Evolutionary conservation across 2,329 filamentous ascomycete genomes (phyloP).

Genomic region (Pezicula radicicola): DNA sequence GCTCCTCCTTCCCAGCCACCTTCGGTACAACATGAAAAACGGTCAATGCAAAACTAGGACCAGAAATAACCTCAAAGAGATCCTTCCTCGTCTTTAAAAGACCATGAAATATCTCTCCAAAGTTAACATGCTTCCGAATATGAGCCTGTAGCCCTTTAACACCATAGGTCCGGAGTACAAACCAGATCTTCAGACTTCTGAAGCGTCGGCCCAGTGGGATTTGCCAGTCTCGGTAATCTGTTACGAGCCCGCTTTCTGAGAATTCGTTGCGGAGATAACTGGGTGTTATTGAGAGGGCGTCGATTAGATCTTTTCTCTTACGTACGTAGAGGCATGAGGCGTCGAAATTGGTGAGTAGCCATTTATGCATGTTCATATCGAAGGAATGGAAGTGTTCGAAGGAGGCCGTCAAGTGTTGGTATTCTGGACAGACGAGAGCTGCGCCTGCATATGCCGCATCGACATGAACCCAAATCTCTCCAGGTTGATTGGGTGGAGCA

Average conservation of each 20-base stretch:
- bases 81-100: slow-evolving; percentile 59
- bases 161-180: slow-evolving; percentile 82
- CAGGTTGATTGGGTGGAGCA: slow-evolving; percentile 33
- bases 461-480: slow-evolving; percentile 83
- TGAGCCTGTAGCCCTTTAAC: slow-evolving; percentile 71
- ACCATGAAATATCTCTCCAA: slow-evolving; percentile 68
- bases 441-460: slow-evolving; percentile 92
- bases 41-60: slow-evolving; percentile 74
- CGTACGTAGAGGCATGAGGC: slow-evolving; percentile 77
- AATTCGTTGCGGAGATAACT: slow-evolving; percentile 80
- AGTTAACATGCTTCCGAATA: slow-evolving; percentile 63
- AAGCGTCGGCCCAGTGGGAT: slow-evolving; percentile 89
- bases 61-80: slow-evolving; percentile 72
- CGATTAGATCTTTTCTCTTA: slow-evolving; percentile 71
- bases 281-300: slow-evolving; percentile 74
- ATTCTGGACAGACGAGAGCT: slow-evolving; percentile 78
- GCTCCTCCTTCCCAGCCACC: slow-evolving; percentile 38
- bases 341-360: slow-evolving; percentile 93
- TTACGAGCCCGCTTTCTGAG: slow-evolving; percentile 79
- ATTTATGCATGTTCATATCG: slow-evolving; percentile 97
- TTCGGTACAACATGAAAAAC: slow-evolving; percentile 64
- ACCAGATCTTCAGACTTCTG: slow-evolving; percentile 90
- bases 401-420: slow-evolving; percentile 62
- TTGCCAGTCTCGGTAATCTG: slow-evolving; percentile 96
- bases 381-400: slow-evolving; percentile 78